Base-by-base conservation (phyloP, 345 rosid genomes). In the Eucalyptus sideroxylon region DNA sequence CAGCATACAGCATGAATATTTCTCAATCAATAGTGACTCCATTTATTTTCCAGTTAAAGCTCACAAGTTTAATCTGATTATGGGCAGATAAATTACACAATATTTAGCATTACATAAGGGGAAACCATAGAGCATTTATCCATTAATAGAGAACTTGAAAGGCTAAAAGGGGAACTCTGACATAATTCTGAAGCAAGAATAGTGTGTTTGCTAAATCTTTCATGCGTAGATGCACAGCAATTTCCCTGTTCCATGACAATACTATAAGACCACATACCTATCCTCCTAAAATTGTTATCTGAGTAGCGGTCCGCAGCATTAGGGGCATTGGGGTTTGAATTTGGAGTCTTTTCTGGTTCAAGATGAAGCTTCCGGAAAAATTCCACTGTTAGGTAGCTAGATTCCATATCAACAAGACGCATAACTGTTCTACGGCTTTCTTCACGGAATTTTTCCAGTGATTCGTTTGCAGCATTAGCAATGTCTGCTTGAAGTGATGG, bases 321-420 rank as follows among this genome's bases (percentile, higher is more conserved):
- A 90, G 93, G 95, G 65, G 83, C 91, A 89, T 95, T 94, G 77
- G 90, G 91, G 89, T 94, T 51, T 30, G 92, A 89, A 88, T 94
- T 94, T 50, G 90, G 86, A 51, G 82, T 93, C 91, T 96, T 98
- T 91, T 97, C 99, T 23, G 98, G 95, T 91, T 97, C 99, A 17
- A 93, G 90, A 88, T 96, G 97, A 92, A 98, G 95, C 93, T 98
- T 98, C 90, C 99, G 92, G 94, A 97, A 97, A 93, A 98, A 98
- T 65, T 98, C 99, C 92, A 96, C 99, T 0, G 99, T 98, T 55
- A 98, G 93, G 91, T 98, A 97, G 94, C 97, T 96, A 87, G 99
- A 97, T 86, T 98, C 99, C 99, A 98, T 98, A 88, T 98, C 99
- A 40, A 98, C 99, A 67, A 98, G 93, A 90, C 99, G 93, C 50